phyloP scores from a whole-genome alignment of 257 asterid genomes.

The Penstemon newberryi region DNA sequence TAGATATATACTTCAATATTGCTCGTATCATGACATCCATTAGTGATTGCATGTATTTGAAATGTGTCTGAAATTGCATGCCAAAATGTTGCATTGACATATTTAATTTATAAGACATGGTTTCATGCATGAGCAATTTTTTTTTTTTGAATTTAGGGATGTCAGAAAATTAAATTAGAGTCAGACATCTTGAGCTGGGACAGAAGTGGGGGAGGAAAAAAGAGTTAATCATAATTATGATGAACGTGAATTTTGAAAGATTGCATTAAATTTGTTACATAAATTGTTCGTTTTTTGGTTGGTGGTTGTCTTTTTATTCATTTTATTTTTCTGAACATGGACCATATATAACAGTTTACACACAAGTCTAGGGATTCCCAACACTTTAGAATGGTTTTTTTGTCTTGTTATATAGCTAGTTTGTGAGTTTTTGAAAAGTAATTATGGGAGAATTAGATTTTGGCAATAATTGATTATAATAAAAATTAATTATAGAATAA shows the following conservation, averaged over 20 bases:
- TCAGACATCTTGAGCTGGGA: not conserved
- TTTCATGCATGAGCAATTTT: not conserved
- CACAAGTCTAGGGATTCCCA: slow-evolving; percentile 34
- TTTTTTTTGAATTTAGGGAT: not conserved
- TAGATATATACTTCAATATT: too few species aligned
- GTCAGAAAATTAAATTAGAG: slow-evolving; percentile 14
- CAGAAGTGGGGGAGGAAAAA: slow-evolving; percentile 9
- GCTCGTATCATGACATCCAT: too few species aligned
- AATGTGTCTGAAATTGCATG: too few species aligned
- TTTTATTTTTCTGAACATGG: slow-evolving; percentile 23
- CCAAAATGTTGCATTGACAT: not conserved
- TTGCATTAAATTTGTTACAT: slow-evolving; percentile 29
- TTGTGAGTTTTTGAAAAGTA: too few species aligned
- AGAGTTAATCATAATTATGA: slow-evolving; percentile 16
- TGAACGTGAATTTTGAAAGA: slow-evolving; percentile 17
- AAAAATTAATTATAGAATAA: too few species aligned
- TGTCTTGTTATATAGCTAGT: slow-evolving; percentile 31
- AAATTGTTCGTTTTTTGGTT: slow-evolving; percentile 25
- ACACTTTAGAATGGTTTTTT: slow-evolving; percentile 34
- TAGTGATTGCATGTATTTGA: too few species aligned
- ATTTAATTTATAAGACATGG: not conserved
- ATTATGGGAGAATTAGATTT: too few species aligned
- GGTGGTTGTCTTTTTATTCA: not conserved
- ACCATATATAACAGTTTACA: slow-evolving; percentile 20
- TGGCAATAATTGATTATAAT: too few species aligned